Conservation (phyloP, 2,329 filamentous ascomycete genomes). For the Alternaria sp. region DNA sequence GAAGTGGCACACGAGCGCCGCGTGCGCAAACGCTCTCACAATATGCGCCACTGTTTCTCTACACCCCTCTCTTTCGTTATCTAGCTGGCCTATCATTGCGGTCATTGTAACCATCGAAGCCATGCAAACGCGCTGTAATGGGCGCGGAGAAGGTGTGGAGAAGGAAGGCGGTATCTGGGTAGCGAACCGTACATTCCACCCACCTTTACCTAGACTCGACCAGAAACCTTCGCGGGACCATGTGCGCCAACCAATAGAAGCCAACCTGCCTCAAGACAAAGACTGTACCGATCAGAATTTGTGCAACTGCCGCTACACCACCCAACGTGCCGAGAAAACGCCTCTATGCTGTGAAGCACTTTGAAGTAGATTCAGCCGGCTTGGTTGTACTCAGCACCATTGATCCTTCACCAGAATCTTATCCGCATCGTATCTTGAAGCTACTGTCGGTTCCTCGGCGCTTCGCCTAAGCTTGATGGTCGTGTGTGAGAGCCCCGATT, state of each 20-base stretch:
- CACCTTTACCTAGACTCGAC: not conserved
- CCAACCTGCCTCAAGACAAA: not conserved
- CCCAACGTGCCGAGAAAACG: slow-evolving; percentile 1
- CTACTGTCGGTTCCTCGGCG: not conserved
- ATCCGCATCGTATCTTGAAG: not conserved
- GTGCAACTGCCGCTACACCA: not conserved
- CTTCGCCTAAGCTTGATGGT: not conserved
- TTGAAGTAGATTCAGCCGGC: slow-evolving; percentile 3
- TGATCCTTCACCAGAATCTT: not conserved
- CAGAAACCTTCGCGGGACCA: not conserved
- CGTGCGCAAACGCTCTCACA: slow-evolving; percentile 10
- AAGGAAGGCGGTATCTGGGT: not conserved
- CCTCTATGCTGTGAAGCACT: slow-evolving; percentile 15
- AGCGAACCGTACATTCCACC: not conserved
- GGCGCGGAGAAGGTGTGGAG: not conserved
- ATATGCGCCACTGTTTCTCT: slow-evolving; percentile 13
- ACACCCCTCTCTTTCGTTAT: not conserved
- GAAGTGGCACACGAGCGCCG: slow-evolving; percentile 5
- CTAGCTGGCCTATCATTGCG: not conserved
- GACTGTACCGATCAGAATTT: not conserved
- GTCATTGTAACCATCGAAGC: too few species aligned
- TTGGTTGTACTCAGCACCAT: not conserved
- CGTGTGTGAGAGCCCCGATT: not conserved
- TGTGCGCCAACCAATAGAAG: not conserved
- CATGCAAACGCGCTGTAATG: not conserved